Evolutionary conservation across 2,329 filamentous ascomycete genomes (phyloP).

Genomic region (Penicillium verrucosum): DNA sequence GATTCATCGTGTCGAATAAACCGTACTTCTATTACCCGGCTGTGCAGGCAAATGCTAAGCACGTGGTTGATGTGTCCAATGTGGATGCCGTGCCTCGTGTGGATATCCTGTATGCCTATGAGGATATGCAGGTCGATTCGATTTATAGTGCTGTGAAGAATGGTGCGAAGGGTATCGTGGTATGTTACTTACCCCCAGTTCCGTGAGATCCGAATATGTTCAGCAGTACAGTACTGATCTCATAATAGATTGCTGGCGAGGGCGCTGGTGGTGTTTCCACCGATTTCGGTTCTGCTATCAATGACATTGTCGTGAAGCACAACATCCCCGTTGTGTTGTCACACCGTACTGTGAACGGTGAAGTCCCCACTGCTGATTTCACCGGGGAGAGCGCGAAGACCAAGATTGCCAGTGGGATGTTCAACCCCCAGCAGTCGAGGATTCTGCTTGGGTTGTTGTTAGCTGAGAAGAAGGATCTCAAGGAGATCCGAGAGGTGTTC

Average conservation of each 20-base stretch:
- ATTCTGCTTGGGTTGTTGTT: constrained; percentile 11
- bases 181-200: constrained; percentile 8
- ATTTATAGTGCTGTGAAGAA: constrained; percentile 22
- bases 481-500: constrained; percentile 10
- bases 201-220: background rate
- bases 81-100: constrained; percentile 24
- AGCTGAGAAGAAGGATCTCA: constrained; percentile 9
- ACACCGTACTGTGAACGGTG: constrained; percentile 25
- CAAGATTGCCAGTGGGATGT: constrained; percentile 22
- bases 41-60: constrained; percentile 47
- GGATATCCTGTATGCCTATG: constrained; percentile 28
- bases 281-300: constrained; percentile 15
- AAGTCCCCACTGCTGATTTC: constrained; percentile 21
- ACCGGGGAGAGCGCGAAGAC: constrained; percentile 9
- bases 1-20: constrained; percentile 56
- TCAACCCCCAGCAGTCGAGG: constrained; percentile 11
- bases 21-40: constrained; percentile 61
- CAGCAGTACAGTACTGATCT: background rate
- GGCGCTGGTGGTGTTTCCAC: constrained; percentile 23
- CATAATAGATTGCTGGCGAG: constrained; percentile 21
- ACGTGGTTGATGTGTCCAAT: constrained; percentile 14
- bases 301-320: constrained; percentile 14
- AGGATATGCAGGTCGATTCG: constrained; percentile 27
- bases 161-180: constrained; percentile 26
- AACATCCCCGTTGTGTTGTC: constrained; percentile 24